Evolutionary conservation across 2,329 filamentous ascomycete genomes (phyloP), one percentile per base, ranked within the genome.

Genomic region (Ophiostoma triangulosporum): DNA sequence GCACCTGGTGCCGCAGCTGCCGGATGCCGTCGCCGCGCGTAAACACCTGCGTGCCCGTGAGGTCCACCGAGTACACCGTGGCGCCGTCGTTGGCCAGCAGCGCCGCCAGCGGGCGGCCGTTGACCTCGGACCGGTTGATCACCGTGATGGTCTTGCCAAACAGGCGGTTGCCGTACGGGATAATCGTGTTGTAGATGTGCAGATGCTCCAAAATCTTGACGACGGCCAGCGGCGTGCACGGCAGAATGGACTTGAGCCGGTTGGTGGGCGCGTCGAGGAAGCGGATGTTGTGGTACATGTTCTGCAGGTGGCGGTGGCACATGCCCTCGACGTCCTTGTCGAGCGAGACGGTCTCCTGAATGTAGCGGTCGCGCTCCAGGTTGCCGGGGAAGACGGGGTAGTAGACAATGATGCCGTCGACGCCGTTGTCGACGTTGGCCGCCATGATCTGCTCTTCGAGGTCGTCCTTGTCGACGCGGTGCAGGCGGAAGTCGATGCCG

Each of bases 221-320:
- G 56, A 95, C 85, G 26, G 93, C 93, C 24, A 98, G 78, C 15
- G 93, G 93, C 2, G 93, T 98, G 75, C 93, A 98, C 5, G 93
- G 93, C 51, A 98, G 73, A 60, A 97, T 88, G 49, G 85, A 94
- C 73, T 98, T 97, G 68, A 88, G 86, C 55, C 73, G 75, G 67
- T 88, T 86, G 43, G 75, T 69, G 4, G 84, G 84, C 24, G 82
- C 73, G 69, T 98, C 93, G 54, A 98, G 76, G 73, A 90, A 97
- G 60, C 93, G 88, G 63, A 95, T 81, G 72, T 98, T 98, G 74
- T 96, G 87, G 72, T 97, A 98, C 90, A 98, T 96, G 77, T 98
- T 98, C 79, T 91, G 90, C 64, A 97, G 85, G 71, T 97, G 90
- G 65, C 83, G 84, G 70, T 96, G 91, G 62, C 85, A 88, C 55